Conservation (phyloP, 192 early-diverging fungal species). For the Coemansia sp. region DNA sequence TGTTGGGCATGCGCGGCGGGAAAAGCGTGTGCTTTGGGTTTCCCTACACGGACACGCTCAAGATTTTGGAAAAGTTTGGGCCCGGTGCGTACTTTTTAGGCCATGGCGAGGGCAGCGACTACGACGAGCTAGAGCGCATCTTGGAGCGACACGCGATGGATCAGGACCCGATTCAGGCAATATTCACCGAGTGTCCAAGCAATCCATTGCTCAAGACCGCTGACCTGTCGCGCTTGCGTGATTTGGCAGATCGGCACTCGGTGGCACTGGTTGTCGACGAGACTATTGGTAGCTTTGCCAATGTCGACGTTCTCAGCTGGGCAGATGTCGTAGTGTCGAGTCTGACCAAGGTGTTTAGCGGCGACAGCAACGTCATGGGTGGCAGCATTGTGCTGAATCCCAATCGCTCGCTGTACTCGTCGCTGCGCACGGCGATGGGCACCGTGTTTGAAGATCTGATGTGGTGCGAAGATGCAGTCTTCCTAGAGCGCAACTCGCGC, state of each 20-base stretch:
- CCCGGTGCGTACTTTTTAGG: slow-evolving; percentile 87
- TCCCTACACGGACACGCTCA: slow-evolving; percentile 95
- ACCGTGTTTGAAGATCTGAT: slow-evolving; percentile 78
- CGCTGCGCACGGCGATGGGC: slow-evolving; percentile 60
- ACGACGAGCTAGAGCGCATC: slow-evolving; percentile 70
- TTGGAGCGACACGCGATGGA: slow-evolving; percentile 48
- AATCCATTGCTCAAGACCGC: slow-evolving; percentile 90
- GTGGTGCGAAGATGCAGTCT: slow-evolving; percentile 93
- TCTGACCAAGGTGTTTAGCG: slow-evolving; percentile 93
- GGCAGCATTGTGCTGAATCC: slow-evolving; percentile 90
- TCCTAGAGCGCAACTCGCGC: slow-evolving; percentile 94
- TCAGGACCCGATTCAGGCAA: slow-evolving; percentile 70
- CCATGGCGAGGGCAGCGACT: slow-evolving; percentile 74
- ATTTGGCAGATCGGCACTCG: slow-evolving; percentile 72
- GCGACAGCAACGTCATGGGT: slow-evolving; percentile 97
- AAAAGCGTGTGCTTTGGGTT: slow-evolving; percentile 95
- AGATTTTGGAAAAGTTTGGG: slow-evolving; percentile 95
- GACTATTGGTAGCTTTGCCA: slow-evolving; percentile 93
- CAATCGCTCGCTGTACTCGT: slow-evolving; percentile 57
- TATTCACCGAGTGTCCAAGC: slow-evolving; percentile 94
- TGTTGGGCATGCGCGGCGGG: slow-evolving; percentile 52
- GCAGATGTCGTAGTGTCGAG: slow-evolving; percentile 90
- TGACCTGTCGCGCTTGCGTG: slow-evolving; percentile 72
- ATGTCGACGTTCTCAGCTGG: slow-evolving; percentile 75
- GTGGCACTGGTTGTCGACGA: slow-evolving; percentile 91